phyloP scores from a whole-genome alignment of 1,284 basidiomycete genomes.

The Microbotryum intermedium region DNA sequence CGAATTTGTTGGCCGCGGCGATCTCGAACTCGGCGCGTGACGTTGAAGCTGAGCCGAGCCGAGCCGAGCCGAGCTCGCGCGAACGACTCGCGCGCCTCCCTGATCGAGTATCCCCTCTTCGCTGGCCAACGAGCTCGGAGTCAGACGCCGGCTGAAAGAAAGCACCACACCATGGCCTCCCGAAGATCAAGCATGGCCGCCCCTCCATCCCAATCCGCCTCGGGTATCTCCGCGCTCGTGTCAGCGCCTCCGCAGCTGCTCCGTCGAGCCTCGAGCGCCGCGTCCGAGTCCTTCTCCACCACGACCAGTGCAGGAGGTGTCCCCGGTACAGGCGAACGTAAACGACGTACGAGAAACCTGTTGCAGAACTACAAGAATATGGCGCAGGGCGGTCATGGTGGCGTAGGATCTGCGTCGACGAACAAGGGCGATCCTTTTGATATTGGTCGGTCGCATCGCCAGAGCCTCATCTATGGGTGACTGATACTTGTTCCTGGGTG shows the following conservation, averaged over 20 bases:
- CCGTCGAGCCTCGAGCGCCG: constrained; percentile 6
- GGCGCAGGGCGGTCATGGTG: constrained; percentile 47
- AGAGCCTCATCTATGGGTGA: background rate
- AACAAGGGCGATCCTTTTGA: constrained; percentile 61
- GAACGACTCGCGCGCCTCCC: no score
- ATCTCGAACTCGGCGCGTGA: no score
- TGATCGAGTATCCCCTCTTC: no score
- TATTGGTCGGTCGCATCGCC: constrained; percentile 47
- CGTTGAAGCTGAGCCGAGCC: no score
- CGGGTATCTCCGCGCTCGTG: background rate
- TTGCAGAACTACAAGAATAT: constrained; percentile 74
- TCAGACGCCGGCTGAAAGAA: no score
- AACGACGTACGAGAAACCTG: constrained; percentile 47
- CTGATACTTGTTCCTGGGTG: background rate
- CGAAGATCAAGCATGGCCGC: background rate
- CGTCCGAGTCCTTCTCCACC: background rate
- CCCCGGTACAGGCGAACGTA: constrained; percentile 4
- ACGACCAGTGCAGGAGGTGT: no score
- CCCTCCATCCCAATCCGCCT: constrained; percentile 5
- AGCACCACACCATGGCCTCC: background rate
- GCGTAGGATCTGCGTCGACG: constrained; percentile 45
- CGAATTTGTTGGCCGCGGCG: no score
- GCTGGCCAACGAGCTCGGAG: no score
- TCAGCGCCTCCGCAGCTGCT: constrained; percentile 8
- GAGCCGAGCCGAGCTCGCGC: no score